Percentiles rank a stretch among this genome's conserved stretches.
phyloP scores from a whole-genome alignment of 176 grass and related monocot species.

The Triticum timopheevii region DNA sequence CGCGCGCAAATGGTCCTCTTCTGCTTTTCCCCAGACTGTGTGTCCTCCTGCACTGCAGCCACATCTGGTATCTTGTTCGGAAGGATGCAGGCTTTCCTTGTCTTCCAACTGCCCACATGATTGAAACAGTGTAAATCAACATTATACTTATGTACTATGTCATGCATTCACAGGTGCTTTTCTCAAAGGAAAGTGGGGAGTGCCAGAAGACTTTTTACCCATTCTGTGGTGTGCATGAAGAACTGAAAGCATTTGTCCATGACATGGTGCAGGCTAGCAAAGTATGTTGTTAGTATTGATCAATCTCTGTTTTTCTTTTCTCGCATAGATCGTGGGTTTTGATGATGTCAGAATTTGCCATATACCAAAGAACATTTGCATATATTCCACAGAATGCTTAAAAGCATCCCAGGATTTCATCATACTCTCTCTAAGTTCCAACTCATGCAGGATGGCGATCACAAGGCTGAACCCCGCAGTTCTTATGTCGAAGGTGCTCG shows the following conservation, averaged over 20 bases:
- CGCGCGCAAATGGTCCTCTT: background rate
- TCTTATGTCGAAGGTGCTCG: conserved; percentile 73
- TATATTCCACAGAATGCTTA: background rate
- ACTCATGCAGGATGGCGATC: conserved; percentile 49
- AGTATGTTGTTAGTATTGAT: conserved; percentile 39
- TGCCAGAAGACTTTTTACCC: conserved; percentile 79
- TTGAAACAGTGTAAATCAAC: background rate
- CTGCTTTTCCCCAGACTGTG: background rate
- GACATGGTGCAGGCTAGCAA: conserved; percentile 66
- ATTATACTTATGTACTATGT: conserved; percentile 4
- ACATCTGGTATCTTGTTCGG: background rate
- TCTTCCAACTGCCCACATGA: background rate
- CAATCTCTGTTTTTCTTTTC: background rate
- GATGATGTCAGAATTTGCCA: background rate
- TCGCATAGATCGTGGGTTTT: background rate
- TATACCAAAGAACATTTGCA: background rate
- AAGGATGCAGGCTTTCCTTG: background rate
- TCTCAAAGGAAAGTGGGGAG: conserved; percentile 55
- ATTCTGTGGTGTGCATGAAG: conserved; percentile 90
- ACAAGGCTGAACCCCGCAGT: conserved; percentile 71
- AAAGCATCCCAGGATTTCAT: conserved; percentile 9
- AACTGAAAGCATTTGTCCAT: conserved; percentile 82
- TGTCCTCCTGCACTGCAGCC: background rate
- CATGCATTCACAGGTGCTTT: conserved; percentile 62
- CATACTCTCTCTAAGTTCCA: background rate